phyloP scores from a whole-genome alignment of 108 stramenopile genomes.

The Seminavis robusta region DNA sequence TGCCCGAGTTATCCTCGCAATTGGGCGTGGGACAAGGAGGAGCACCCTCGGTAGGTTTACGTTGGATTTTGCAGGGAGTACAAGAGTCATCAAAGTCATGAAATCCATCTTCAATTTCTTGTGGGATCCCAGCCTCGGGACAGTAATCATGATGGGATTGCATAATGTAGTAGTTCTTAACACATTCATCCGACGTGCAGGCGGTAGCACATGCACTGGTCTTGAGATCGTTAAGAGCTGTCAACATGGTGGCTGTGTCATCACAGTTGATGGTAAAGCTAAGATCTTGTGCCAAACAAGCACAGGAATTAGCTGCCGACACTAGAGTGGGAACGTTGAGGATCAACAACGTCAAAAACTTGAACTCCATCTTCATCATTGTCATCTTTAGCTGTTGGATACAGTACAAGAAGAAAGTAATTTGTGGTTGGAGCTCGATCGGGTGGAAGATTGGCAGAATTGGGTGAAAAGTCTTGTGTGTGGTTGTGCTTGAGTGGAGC shows the following conservation, averaged over 20 bases:
- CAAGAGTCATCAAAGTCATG: constrained; percentile 24
- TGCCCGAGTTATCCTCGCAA: constrained; percentile 13
- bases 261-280: constrained; percentile 26
- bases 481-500: too few relatives aligned
- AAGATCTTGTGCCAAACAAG: constrained; percentile 20
- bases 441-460: too few relatives aligned
- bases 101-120: constrained; percentile 24
- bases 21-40: constrained; percentile 10
- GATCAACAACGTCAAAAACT: too few relatives aligned
- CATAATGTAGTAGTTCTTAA: constrained; percentile 24
- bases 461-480: too few relatives aligned
- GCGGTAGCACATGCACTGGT: constrained; percentile 15
- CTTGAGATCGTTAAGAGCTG: constrained; percentile 17
- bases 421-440: too few relatives aligned
- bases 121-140: constrained; percentile 18
- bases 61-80: constrained; percentile 14
- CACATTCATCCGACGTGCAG: constrained; percentile 21
- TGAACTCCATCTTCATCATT: too few relatives aligned
- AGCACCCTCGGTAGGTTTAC: constrained; percentile 13
- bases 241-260: constrained; percentile 23
- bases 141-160: constrained; percentile 30
- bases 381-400: too few relatives aligned
- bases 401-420: too few relatives aligned
- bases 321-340: too few relatives aligned
- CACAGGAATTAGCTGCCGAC: constrained; percentile 9